Evolutionary conservation across 495 filamentous ascomycete genomes (phyloP), one percentile per base, ranked within the genome.

Genomic region (Trichoderma virens): DNA sequence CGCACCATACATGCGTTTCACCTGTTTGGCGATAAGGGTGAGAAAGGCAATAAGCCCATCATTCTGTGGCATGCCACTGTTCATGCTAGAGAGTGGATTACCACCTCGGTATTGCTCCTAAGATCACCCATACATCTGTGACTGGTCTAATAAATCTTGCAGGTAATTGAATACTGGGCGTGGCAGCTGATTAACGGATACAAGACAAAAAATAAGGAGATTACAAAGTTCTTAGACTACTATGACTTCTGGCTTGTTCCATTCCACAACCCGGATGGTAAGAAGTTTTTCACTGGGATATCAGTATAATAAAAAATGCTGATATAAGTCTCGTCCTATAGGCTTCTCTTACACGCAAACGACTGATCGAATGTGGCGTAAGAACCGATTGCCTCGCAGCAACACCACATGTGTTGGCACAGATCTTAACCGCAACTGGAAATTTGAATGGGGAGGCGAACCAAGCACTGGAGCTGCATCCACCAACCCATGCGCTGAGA

Each of bases 391-490:
- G 56, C 70, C 72, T 5, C 73, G 71, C 38, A 64, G 72, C 1
- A 75, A 75, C 61, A 72, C 69, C 34, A 71, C 76, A 11, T 86
- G 82, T 68, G 56, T 86, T 23, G 85, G 85, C 23, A 77, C 74
- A 14, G 85, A 88, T 69, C 81, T 86, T 70, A 88, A 88, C 75
- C 80, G 85, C 62, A 88, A 88, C 77, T 88, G 85, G 83, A 71
- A 79, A 13, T 79, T 73, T 65, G 67, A 82, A 61, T 86, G 83
- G 83, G 71, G 70, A 0, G 71, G 78, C 6, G 69, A 28, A 56
- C 51, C 51, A 14, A 25, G 51, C 25, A 56, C 75, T 43, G 80
- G 79, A 51, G 79, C 78, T 8, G 77, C 84, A 14, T 83, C 80
- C 2, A 79, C 82, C 3, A 68, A 80, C 63, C 81, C 83, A 7